Conservation (phyloP, 345 rosid species). For the Nasturtium officinale region DNA sequence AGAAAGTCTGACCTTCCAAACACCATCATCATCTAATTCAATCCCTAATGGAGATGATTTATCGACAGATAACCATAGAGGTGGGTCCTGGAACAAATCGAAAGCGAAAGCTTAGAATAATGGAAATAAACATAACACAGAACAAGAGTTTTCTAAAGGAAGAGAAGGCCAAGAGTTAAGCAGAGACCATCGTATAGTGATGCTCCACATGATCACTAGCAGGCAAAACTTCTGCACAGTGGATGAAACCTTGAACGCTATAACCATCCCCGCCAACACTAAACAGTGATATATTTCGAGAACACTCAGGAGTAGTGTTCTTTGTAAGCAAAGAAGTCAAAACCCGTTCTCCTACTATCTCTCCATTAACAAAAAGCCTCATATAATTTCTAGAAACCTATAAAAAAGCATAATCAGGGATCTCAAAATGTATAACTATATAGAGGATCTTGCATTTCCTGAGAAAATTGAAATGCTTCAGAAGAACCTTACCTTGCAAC, state of each 20-base stretch:
- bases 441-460: background rate
- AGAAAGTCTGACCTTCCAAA: slow-evolving; percentile 70
- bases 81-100: slow-evolving; percentile 58
- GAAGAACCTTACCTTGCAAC: slow-evolving; percentile 55
- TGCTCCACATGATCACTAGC: slow-evolving; percentile 46
- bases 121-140: background rate
- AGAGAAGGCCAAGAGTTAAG: slow-evolving; percentile 2
- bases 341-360: slow-evolving; percentile 52
- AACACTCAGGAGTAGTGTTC: slow-evolving; percentile 35
- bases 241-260: slow-evolving; percentile 56
- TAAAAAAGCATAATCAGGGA: slow-evolving; percentile 13
- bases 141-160: slow-evolving; percentile 12
- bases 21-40: slow-evolving; percentile 63
- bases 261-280: slow-evolving; percentile 45
- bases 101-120: slow-evolving; percentile 2
- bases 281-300: slow-evolving; percentile 48
- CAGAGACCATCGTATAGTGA: slow-evolving; percentile 49
- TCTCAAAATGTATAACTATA: background rate
- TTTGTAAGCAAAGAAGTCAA: slow-evolving; percentile 41
- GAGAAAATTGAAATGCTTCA: background rate
- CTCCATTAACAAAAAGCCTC: slow-evolving; percentile 59
- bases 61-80: slow-evolving; percentile 59
- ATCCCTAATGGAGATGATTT: slow-evolving; percentile 61
- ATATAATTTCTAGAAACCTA: slow-evolving; percentile 52
- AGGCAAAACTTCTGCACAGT: slow-evolving; percentile 53